These are phyloP conservation scores for Dothiorella sarmentorum DNA, from an alignment of 2,329 filamentous ascomycete species.

Conservation along the genomic window DNA sequence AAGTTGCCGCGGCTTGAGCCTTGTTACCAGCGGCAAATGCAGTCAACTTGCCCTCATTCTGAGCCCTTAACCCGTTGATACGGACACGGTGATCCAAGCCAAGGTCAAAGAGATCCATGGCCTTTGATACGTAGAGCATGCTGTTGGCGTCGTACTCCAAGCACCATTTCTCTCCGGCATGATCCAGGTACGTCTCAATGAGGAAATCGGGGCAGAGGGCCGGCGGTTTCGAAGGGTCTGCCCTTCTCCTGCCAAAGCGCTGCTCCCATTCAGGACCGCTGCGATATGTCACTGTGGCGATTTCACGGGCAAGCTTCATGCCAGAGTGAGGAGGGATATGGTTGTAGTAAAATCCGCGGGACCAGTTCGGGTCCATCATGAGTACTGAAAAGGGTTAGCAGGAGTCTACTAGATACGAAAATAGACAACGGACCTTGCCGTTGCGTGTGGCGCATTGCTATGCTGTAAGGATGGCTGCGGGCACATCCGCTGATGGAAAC, in stretches of 20 bases:
- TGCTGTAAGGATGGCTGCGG: slow-evolving; percentile 92
- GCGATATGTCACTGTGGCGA: slow-evolving; percentile 95
- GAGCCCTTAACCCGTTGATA: slow-evolving; percentile 59
- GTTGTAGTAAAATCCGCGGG: slow-evolving; percentile 83
- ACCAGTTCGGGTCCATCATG: slow-evolving; percentile 99
- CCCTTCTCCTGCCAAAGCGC: slow-evolving; percentile 81
- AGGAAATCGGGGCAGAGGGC: slow-evolving; percentile 96
- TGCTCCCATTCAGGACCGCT: slow-evolving; percentile 97
- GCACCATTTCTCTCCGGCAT: slow-evolving; percentile 97
- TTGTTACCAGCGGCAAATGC: slow-evolving; percentile 36
- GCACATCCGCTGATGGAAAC: slow-evolving; percentile 92
- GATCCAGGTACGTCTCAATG: slow-evolving; percentile 96
- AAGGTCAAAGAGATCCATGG: slow-evolving; percentile 97
- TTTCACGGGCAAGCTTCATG: slow-evolving; percentile 97
- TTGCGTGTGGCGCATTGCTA: slow-evolving; percentile 97
- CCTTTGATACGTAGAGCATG: slow-evolving; percentile 92
- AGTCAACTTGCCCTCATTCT: slow-evolving; percentile 58
- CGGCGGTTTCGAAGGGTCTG: slow-evolving; percentile 80
- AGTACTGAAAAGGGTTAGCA: slow-evolving; percentile 55
- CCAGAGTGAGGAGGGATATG: slow-evolving; percentile 85
- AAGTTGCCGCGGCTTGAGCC: slow-evolving; percentile 24
- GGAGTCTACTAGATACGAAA: not conserved
- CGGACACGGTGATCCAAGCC: slow-evolving; percentile 66
- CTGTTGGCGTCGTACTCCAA: slow-evolving; percentile 96
- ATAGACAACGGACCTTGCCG: slow-evolving; percentile 57